Conservation (phyloP, 2,329 filamentous ascomycete species). For the Alternaria ventricosa region DNA sequence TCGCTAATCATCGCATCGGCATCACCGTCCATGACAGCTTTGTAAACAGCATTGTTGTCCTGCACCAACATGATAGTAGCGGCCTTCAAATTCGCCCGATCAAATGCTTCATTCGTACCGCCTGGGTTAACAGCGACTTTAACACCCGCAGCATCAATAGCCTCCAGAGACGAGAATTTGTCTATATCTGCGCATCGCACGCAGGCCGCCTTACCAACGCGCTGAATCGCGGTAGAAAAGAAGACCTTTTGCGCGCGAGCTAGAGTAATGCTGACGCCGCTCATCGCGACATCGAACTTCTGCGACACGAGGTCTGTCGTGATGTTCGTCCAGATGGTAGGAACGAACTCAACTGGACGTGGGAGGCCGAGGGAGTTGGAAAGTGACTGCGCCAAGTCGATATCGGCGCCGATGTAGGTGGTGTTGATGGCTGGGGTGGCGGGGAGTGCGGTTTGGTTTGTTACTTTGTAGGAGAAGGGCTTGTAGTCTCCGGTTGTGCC, state of each 20-base stretch:
- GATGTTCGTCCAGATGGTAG: constrained; percentile 17
- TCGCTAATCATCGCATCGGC: constrained; percentile 22
- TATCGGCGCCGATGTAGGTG: constrained; percentile 19
- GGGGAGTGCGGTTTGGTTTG: constrained; percentile 15
- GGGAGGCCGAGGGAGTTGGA: constrained; percentile 16
- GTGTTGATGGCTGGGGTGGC: constrained; percentile 14
- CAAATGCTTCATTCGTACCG: constrained; percentile 21
- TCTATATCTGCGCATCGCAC: constrained; percentile 13
- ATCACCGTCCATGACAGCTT: constrained; percentile 17
- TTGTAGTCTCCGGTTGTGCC: constrained; percentile 25
- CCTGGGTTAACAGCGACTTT: constrained; percentile 18
- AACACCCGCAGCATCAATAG: constrained; percentile 17
- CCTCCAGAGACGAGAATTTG: constrained; percentile 11
- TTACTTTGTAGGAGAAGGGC: constrained; percentile 21
- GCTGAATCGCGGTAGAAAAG: constrained; percentile 14
- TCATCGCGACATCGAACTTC: constrained; percentile 21
- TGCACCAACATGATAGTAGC: constrained; percentile 14
- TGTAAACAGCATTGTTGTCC: constrained; percentile 20
- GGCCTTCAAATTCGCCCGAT: constrained; percentile 13
- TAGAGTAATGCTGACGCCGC: constrained; percentile 20
- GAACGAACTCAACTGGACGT: constrained; percentile 14
- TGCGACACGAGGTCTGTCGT: constrained; percentile 4
- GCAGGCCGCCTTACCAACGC: constrained; percentile 18
- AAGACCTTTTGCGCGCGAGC: constrained; percentile 10
- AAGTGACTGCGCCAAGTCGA: constrained; percentile 14